A percentile compares a stretch with the other conserved stretches of the same genome.
Conservation (phyloP, 2,329 filamentous ascomycete species). For the Hypoxylon rubiginosum region DNA sequence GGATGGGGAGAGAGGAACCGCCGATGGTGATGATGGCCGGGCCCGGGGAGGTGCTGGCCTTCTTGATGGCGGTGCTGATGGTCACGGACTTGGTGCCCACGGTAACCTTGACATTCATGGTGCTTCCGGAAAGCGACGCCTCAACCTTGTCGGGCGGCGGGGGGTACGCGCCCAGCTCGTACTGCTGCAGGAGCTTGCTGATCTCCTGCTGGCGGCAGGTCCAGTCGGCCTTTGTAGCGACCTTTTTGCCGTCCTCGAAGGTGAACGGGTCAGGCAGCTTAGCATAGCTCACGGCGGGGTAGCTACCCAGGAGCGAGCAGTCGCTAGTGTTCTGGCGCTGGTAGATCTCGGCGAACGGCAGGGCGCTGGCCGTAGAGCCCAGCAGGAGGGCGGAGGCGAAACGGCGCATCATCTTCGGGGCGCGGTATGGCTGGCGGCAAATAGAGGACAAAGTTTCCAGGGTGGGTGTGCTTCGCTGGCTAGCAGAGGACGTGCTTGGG, state of each 20-base stretch:
- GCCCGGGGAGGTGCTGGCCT: conserved; percentile 62
- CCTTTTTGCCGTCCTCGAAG: conserved; percentile 57
- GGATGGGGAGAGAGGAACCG: conserved; percentile 67
- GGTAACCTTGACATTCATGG: conserved; percentile 60
- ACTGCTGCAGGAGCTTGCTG: conserved; percentile 62
- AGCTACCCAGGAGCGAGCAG: conserved; percentile 54
- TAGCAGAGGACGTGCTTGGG: conserved; percentile 16
- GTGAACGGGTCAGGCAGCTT: conserved; percentile 65
- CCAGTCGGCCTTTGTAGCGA: conserved; percentile 62
- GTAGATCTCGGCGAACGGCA: conserved; percentile 53
- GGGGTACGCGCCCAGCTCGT: conserved; percentile 65
- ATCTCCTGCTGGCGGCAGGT: conserved; percentile 64
- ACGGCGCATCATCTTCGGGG: conserved; percentile 46
- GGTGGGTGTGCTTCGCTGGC: conserved; percentile 22
- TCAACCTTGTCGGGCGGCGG: conserved; percentile 61
- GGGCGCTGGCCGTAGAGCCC: conserved; percentile 52
- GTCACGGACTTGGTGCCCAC: conserved; percentile 61
- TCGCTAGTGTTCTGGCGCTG: conserved; percentile 52
- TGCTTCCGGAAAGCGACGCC: conserved; percentile 59
- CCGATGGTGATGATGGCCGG: conserved; percentile 71
- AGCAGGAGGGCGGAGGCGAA: conserved; percentile 48
- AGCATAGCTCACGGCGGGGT: conserved; percentile 54
- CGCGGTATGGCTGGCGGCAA: conserved; percentile 9
- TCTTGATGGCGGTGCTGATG: conserved; percentile 59
- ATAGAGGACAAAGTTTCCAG: conserved; percentile 7